phyloP scores from a whole-genome alignment of 2,329 filamentous ascomycete species.

The Colletotrichum sp. region DNA sequence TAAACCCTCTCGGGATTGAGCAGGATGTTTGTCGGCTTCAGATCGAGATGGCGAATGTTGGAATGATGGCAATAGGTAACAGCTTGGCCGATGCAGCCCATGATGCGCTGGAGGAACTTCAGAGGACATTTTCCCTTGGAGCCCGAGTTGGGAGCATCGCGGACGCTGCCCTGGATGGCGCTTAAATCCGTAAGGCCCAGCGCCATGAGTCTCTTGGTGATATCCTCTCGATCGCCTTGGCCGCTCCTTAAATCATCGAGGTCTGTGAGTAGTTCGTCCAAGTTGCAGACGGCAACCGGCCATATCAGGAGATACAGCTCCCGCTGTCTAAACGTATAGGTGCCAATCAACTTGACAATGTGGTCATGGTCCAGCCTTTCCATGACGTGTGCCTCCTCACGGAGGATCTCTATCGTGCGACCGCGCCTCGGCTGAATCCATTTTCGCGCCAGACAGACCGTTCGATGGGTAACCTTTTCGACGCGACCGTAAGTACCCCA shows the following conservation, averaged over 20 bases:
- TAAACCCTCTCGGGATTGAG: slow-evolving; percentile 50
- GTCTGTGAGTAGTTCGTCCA: slow-evolving; percentile 47
- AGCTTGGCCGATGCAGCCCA: slow-evolving; percentile 50
- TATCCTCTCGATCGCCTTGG: slow-evolving; percentile 44
- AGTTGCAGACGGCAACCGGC: slow-evolving; percentile 52
- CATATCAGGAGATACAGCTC: slow-evolving; percentile 52
- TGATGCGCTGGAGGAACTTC: slow-evolving; percentile 44
- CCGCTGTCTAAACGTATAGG: slow-evolving; percentile 45
- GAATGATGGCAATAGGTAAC: slow-evolving; percentile 46
- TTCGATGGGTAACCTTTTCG: slow-evolving; percentile 44
- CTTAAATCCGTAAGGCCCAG: slow-evolving; percentile 43
- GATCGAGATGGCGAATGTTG: slow-evolving; percentile 50
- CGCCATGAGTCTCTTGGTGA: slow-evolving; percentile 39
- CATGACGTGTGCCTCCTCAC: slow-evolving; percentile 53
- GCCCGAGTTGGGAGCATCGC: not conserved
- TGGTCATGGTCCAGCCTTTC: slow-evolving; percentile 52
- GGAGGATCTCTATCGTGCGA: slow-evolving; percentile 44
- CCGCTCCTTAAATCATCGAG: slow-evolving; percentile 44
- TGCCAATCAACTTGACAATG: slow-evolving; percentile 52
- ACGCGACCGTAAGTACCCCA: slow-evolving; percentile 48
- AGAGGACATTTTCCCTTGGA: slow-evolving; percentile 36
- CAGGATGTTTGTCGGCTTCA: slow-evolving; percentile 55
- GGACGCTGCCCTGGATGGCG: slow-evolving; percentile 34
- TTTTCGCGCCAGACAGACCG: slow-evolving; percentile 51
- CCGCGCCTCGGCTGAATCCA: slow-evolving; percentile 41